Base-by-base conservation (phyloP, 1,284 basidiomycete genomes). In the Tilletia walkeri region DNA sequence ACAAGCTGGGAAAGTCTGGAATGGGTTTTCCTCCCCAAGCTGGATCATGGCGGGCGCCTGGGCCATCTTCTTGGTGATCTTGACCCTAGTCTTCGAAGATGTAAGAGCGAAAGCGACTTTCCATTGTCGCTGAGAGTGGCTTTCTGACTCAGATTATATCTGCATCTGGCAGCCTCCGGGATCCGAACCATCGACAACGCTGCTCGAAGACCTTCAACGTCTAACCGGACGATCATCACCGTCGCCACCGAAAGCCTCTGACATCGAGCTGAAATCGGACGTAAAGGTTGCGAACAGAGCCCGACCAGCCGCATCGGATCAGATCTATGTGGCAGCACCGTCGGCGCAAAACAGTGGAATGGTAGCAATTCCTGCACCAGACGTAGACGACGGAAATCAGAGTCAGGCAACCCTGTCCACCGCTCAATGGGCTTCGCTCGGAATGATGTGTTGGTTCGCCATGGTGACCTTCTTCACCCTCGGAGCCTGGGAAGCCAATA, bases 401-500 rank as follows among this genome's bases (percentile, higher is more conserved):
- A 14, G 41, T 14, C 41, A 56, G 59, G 36, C 5, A 6, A 34
- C 7, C 30, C 59, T 63, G 36, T 16, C 30, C 3, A 14, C 59
- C 16, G 56, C 71, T 16, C 73, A 76, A 49, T 71, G 72, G 48
- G 75, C 72, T 65, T 71, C 70, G 59, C 73, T 76, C 2, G 18
- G 72, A 20, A 73, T 72, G 70, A 76, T 76, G 75, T 76, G 73
- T 63, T 76, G 75, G 73, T 75, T 73, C 68, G 69, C 70, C 41
- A 76, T 76, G 73, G 70, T 73, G 69, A 76, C 75, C 65, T 76
- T 76, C 45, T 69, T 76, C 39, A 72, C 73, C 9, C 70, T 76
- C 1, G 75, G 75, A 4, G 75, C 75, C 20, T 76, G 75, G 75
- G 75, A 76, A 65, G 67, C 71, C 73, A 76, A 76, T 69, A 73